Evolutionary conservation across 2,329 filamentous ascomycete genomes (phyloP).

Genomic region (Cercospora zeae-maydis): DNA sequence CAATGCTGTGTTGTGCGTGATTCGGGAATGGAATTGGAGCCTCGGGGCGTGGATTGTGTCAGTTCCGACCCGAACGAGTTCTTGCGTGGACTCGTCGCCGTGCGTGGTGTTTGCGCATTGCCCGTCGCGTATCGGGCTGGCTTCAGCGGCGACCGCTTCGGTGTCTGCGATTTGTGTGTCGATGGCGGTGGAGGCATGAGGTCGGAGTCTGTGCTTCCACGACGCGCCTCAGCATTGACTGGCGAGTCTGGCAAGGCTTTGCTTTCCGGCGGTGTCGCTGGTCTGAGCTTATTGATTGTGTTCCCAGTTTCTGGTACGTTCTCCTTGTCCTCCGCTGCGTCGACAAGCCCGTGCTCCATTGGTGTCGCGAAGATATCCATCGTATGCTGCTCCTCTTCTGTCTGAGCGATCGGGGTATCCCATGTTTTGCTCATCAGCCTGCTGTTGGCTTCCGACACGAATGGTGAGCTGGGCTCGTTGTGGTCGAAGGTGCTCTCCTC

Average conservation of each 20-base stretch:
- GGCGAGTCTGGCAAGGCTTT: slow-evolving; percentile 16
- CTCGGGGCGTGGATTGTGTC: slow-evolving; percentile 3
- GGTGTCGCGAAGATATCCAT: slow-evolving; percentile 22
- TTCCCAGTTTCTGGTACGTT: slow-evolving; percentile 27
- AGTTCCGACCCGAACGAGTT: slow-evolving; percentile 24
- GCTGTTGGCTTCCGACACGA: slow-evolving; percentile 44
- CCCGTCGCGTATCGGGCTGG: slow-evolving; percentile 25
- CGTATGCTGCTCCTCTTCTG: slow-evolving; percentile 21
- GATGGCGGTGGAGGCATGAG: slow-evolving; percentile 35
- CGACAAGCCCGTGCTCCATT: slow-evolving; percentile 4
- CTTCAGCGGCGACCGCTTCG: slow-evolving; percentile 31
- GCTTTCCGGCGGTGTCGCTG: slow-evolving; percentile 25
- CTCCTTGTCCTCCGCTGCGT: slow-evolving; percentile 33
- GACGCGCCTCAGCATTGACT: slow-evolving; percentile 15
- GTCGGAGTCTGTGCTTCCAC: slow-evolving; percentile 30
- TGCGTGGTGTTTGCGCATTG: slow-evolving; percentile 30
- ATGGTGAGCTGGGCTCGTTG: slow-evolving; percentile 46
- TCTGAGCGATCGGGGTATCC: slow-evolving; percentile 20
- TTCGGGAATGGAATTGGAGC: slow-evolving; percentile 6
- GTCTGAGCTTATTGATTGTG: slow-evolving; percentile 25
- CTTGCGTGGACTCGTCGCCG: slow-evolving; percentile 14
- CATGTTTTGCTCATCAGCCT: slow-evolving; percentile 33
- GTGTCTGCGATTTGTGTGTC: slow-evolving; percentile 23
- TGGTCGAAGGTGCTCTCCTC: slow-evolving; percentile 34
- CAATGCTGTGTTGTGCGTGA: slow-evolving; percentile 4